Evolutionary conservation across 768 basidiomycete genomes (phyloP).

Genomic region (Kwoniella dejecticola): DNA sequence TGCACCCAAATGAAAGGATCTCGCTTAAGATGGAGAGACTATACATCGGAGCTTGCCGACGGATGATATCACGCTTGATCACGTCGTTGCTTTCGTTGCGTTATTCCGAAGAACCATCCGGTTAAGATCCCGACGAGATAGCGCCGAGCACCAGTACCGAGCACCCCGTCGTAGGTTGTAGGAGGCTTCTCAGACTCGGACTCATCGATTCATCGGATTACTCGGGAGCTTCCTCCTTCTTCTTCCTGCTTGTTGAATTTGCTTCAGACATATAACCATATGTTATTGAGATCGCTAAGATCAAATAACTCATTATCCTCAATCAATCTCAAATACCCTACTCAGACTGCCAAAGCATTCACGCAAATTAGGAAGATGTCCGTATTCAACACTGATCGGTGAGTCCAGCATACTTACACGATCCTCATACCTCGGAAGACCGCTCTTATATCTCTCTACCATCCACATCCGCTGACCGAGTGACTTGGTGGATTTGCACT

Average conservation of each 20-base stretch:
- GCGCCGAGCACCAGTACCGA: neutral
- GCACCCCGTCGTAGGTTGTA: neutral
- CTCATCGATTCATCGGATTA: no score
- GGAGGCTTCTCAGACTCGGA: no score
- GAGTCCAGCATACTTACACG: neutral
- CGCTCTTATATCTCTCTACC: neutral
- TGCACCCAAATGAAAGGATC: no score
- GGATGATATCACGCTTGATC: conserved; percentile 5
- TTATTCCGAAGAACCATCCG: neutral
- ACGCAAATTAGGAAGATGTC: conserved; percentile 24
- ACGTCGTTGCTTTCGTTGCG: conserved; percentile 1
- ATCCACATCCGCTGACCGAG: no score
- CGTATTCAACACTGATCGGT: conserved; percentile 26
- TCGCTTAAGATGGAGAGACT: no score
- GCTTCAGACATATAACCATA: neutral
- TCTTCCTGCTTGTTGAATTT: no score
- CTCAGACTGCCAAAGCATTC: neutral
- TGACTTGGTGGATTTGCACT: no score
- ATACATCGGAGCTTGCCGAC: no score
- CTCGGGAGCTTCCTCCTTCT: no score
- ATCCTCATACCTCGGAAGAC: neutral
- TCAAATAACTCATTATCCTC: neutral
- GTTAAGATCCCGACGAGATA: neutral
- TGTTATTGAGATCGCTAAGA: conserved; percentile 2
- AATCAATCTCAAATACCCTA: neutral